Evolutionary conservation across 345 rosid genomes (phyloP), one percentile per base, ranked within the genome.

Genomic region (Bretschneidera sinensis): DNA sequence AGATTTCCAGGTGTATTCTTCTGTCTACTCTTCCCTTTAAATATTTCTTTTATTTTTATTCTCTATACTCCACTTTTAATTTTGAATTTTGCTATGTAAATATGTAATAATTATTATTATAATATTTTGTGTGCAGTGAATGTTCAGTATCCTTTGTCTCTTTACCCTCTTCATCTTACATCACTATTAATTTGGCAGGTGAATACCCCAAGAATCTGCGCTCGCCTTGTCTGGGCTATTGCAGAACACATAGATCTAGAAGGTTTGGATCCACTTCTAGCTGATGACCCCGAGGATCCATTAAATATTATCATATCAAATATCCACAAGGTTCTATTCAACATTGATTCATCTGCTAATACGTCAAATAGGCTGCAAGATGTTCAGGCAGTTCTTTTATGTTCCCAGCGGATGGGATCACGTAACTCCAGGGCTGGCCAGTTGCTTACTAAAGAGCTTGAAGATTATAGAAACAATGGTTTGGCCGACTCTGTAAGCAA

Each of bases 221-320:
- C 88, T 43, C 95, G 96, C 49, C 78, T 94, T 76, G 82, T 94
- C 60, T 94, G 96, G 97, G 83, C 95, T 51, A 74, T 94, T 18
- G 78, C 94, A 23, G 99, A 94, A 72, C 99, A 94, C 78, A 80
- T 94, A 65, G 89, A 94, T 75, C 70, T 94, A 64, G 97, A 94
- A 71, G 99, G 97, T 56, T 75, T 90, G 70, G 99, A 94, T 84
- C 99, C 97, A 51, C 96, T 94, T 76, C 81, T 94, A 70, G 99
- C 96, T 61, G 99, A 94, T 79, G 97, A 90, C 68, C 99, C 99
- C 10, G 96, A 94, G 61, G 99, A 90, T 73, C 86, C 95, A 1
- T 76, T 94, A 50, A 90, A 94, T 74, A 84, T 90, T 7, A 83
- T 94, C 22, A 64, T 94, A 60, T 78, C 91, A 68, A 90, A 90